phyloP scores from a whole-genome alignment of 306 rosid genomes.

The Pyrus bretschneideri region DNA sequence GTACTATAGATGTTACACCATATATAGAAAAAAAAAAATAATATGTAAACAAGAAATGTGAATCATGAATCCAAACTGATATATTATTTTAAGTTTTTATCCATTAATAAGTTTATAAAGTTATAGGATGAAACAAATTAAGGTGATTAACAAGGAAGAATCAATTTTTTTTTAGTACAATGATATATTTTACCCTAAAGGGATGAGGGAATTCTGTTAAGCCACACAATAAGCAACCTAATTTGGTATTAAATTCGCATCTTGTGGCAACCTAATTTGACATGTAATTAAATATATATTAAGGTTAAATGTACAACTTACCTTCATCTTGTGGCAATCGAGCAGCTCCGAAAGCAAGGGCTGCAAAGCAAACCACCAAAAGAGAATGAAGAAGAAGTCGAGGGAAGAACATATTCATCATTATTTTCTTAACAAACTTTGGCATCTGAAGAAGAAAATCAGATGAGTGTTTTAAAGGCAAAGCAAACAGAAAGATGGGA shows the following conservation, averaged over 20 bases:
- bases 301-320: neutral
- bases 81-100: too few species aligned
- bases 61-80: too few species aligned
- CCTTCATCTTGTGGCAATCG: conserved; percentile 25
- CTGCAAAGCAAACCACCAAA: conserved; percentile 5
- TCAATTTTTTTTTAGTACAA: too few species aligned
- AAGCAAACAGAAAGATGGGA: neutral
- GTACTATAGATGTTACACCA: too few species aligned
- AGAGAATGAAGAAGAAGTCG: conserved; percentile 3
- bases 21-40: too few species aligned
- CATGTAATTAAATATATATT: too few species aligned
- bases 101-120: neutral
- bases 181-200: too few species aligned
- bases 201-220: fast-evolving
- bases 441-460: neutral
- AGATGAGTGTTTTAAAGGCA: neutral
- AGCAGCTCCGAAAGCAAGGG: conserved; percentile 21
- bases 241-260: too few species aligned
- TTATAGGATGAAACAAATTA: neutral
- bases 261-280: too few species aligned
- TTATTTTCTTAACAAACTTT: too few species aligned
- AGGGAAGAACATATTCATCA: neutral
- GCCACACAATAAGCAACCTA: fast-evolving
- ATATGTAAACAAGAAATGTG: too few species aligned
- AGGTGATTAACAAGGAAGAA: neutral